phyloP scores from a whole-genome alignment of 1,284 basidiomycete species.

The Papiliotrema terrestris region DNA sequence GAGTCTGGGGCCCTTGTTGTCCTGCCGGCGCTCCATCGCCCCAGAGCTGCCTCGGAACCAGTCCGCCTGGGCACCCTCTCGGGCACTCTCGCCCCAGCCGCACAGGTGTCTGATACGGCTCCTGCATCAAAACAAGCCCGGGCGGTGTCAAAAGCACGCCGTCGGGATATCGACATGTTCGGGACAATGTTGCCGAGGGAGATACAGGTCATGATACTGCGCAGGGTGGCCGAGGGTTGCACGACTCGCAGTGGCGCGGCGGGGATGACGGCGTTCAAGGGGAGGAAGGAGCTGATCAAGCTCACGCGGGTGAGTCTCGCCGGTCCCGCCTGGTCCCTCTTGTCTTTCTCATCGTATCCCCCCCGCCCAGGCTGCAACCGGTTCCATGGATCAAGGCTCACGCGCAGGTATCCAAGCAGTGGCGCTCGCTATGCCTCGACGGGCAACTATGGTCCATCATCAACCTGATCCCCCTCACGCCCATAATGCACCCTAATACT shows the following conservation, averaged over 20 bases:
- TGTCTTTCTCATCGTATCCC: too few relatives aligned
- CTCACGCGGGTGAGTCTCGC: slow-evolving; percentile 64
- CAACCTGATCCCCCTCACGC: slow-evolving; percentile 61
- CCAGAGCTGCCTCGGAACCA: too few relatives aligned
- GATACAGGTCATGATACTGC: slow-evolving; percentile 64
- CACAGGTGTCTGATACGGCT: too few relatives aligned
- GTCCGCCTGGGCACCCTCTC: too few relatives aligned
- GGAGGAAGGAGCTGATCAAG: slow-evolving; percentile 70
- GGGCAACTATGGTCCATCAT: slow-evolving; percentile 79
- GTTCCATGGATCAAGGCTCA: too few relatives aligned
- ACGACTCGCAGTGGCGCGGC: slow-evolving; percentile 51
- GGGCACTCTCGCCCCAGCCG: too few relatives aligned
- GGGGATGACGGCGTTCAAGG: slow-evolving; percentile 70
- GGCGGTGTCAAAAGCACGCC: too few relatives aligned
- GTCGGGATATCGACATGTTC: slow-evolving; percentile 14
- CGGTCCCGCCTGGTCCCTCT: too few relatives aligned
- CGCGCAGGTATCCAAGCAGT: slow-evolving; percentile 71
- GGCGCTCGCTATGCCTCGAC: slow-evolving; percentile 75
- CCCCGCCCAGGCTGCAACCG: too few relatives aligned
- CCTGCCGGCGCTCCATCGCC: too few relatives aligned
- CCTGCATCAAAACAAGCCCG: too few relatives aligned
- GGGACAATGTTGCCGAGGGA: slow-evolving; percentile 65
- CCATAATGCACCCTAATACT: slow-evolving; percentile 39
- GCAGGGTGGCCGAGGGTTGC: slow-evolving; percentile 52
- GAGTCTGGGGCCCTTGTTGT: too few relatives aligned